Evolutionary conservation across 148 eudicot species (phyloP), one percentile per base, ranked within the genome.

Genomic region (Vaccinium corymbosum): DNA sequence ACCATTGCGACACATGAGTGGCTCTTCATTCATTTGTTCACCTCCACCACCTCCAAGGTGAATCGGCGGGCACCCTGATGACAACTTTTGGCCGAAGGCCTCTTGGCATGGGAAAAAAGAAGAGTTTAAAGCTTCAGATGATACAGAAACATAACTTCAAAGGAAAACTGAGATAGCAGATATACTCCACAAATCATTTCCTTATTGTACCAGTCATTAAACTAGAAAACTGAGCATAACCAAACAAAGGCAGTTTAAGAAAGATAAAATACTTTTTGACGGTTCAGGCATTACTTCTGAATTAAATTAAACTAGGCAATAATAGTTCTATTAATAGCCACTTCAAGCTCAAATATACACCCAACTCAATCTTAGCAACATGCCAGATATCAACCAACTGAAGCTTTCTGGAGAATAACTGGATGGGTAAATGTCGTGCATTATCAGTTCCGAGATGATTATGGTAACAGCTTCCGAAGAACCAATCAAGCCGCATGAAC

Each of bases 161-260:
- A 25, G 16, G 73, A 13, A 68, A 68, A 68, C 38, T 27, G 38
- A 25, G 27, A 68, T 12, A 68, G 71, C 71, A 27, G 4, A 68
- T 13, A 68, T 27, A 68, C 16, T 27, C 73, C 38, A 68, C 42
- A 68, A 68, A 25, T 25, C 72, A 22, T 66, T 66, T 25, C 72
- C 32, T 66, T 66, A n/a, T 61, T 61, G 68, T n/a, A n/a, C 68
- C 68, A 66, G 72, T 66, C 72, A 66, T 66, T 32, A 66, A 66
- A 12, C 73, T 68, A 68, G 38, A 68, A 62, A 68, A 27, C 9
- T 64, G 29, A 64, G 71, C 71, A 64, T 64, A 64, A 9, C 32
- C 71, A 64, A 64, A 64, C 14, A 22, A 22, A 22, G 3, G 29
- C 71, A 64, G 71, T 64, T 64, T 9, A 22, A 64, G 71, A 64